These are phyloP conservation scores for Neoboletus subvelutipes DNA, from an alignment of 768 basidiomycete genomes.

Conservation along the genomic window DNA sequence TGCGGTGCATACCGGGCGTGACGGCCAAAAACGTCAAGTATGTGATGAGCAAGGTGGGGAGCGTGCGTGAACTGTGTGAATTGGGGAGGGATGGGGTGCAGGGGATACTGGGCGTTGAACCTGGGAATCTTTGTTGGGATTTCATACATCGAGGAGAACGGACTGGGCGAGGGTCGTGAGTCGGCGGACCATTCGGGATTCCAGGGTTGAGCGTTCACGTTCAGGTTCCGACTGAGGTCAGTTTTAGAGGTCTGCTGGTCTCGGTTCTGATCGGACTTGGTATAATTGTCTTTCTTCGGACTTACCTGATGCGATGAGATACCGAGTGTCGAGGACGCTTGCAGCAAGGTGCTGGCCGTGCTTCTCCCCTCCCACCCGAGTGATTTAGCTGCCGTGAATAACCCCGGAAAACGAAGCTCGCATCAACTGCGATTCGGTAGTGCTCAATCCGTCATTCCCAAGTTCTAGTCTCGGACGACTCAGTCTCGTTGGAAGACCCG, in stretches of 20 bases:
- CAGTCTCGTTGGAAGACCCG: no score
- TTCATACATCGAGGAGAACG: slow-evolving; percentile 77
- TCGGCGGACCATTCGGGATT: not conserved
- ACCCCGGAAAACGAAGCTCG: no score
- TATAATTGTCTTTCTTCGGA: not conserved
- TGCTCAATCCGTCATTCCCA: no score
- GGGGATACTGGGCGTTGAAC: slow-evolving; percentile 74
- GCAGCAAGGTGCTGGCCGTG: no score
- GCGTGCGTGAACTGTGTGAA: slow-evolving; percentile 72
- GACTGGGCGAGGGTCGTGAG: slow-evolving; percentile 3
- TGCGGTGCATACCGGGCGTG: slow-evolving; percentile 82
- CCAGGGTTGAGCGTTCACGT: not conserved
- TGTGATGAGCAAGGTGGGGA: slow-evolving; percentile 79
- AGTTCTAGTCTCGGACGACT: no score
- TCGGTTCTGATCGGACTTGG: not conserved
- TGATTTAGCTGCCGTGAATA: no score
- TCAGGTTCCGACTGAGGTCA: not conserved
- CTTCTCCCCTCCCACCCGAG: no score
- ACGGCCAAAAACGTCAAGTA: slow-evolving; percentile 81
- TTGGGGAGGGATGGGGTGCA: slow-evolving; percentile 62
- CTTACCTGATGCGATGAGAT: not conserved
- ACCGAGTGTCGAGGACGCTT: no score
- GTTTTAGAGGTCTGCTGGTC: not conserved
- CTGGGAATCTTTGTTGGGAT: slow-evolving; percentile 74
- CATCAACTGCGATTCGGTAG: no score